Conservation (phyloP, 2,329 filamentous ascomycete species). For the Talaromyces sp. region DNA sequence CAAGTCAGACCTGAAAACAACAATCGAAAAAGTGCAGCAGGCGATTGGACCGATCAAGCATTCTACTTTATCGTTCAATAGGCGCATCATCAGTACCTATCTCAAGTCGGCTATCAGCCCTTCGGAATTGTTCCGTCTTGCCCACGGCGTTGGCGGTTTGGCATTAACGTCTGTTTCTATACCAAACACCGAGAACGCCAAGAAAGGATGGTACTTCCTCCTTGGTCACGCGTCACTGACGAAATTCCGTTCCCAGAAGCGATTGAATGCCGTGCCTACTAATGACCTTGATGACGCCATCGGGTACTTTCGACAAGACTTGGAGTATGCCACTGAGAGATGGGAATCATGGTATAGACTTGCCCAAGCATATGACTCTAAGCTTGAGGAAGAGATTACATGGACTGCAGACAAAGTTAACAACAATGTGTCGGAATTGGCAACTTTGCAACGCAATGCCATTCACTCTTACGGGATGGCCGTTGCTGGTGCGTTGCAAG, state of each 20-base stretch:
- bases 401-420: constrained; percentile 93
- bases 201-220: constrained; percentile 87
- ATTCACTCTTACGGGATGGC: constrained; percentile 80
- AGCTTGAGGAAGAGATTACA: constrained; percentile 78
- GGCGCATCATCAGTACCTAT: constrained; percentile 74
- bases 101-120: constrained; percentile 82
- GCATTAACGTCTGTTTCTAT: constrained; percentile 66
- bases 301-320: constrained; percentile 72
- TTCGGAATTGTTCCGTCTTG: constrained; percentile 70
- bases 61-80: constrained; percentile 79
- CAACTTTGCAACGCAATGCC: constrained; percentile 70
- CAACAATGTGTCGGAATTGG: constrained; percentile 69
- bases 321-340: constrained; percentile 74
- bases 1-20: constrained; percentile 83
- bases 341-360: constrained; percentile 92
- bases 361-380: constrained; percentile 81
- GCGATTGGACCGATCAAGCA: constrained; percentile 73
- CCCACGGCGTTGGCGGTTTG: constrained; percentile 71
- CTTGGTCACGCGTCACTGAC: constrained; percentile 83
- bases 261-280: constrained; percentile 71
- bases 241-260: constrained; percentile 76
- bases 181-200: constrained; percentile 66
- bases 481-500: constrained; percentile 56
- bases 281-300: constrained; percentile 80
- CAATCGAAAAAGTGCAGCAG: constrained; percentile 90